phyloP scores from a whole-genome alignment of 163 green algal genomes.

The Volvox carteri region DNA sequence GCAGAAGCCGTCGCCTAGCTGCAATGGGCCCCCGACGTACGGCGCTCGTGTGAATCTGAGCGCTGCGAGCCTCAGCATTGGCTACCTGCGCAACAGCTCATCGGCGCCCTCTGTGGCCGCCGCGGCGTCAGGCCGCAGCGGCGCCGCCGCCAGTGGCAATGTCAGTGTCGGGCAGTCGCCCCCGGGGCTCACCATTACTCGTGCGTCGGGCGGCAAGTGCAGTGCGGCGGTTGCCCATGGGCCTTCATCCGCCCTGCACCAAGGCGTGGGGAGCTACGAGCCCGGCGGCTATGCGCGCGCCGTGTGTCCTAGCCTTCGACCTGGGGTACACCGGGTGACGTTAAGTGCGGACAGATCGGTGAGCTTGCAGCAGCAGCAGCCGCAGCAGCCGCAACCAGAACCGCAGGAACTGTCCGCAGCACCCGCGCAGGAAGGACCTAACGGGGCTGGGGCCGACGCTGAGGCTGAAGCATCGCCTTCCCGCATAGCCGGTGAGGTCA shows the following conservation, averaged over 20 bases:
- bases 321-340: slow-evolving; percentile 42
- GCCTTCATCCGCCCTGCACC: neutral
- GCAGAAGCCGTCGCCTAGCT: too few relatives aligned
- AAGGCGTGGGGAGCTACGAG: slow-evolving; percentile 6
- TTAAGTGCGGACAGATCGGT: neutral
- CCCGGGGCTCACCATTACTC: slow-evolving; percentile 12
- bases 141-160: neutral
- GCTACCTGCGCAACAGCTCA: neutral
- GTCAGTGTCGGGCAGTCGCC: neutral
- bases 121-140: neutral
- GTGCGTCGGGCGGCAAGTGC: neutral
- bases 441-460: neutral
- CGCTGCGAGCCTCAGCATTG: neutral
- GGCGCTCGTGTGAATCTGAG: neutral
- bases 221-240: neutral
- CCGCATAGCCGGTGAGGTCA: too few relatives aligned
- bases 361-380: neutral
- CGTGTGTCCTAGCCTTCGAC: slow-evolving; percentile 26
- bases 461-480: neutral
- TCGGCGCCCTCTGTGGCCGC: neutral
- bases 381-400: neutral
- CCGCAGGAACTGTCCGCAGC: neutral
- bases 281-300: slow-evolving; percentile 33
- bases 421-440: neutral
- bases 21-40: neutral